Evolutionary conservation across 106 monocot species (phyloP).

Genomic region (Allium sativum): DNA sequence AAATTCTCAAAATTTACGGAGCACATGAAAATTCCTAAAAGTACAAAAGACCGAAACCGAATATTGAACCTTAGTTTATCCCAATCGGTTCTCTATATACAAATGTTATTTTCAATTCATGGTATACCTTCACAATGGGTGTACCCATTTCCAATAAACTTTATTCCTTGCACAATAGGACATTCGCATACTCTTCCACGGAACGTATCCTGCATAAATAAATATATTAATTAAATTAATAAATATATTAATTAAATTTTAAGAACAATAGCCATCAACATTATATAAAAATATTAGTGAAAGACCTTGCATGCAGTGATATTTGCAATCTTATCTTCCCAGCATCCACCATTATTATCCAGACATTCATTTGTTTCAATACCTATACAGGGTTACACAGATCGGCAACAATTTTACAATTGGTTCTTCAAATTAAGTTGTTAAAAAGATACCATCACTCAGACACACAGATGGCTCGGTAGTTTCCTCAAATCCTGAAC

Average conservation of each 20-base stretch:
- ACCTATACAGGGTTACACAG: slow-evolving; percentile 4
- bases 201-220: slow-evolving; percentile 38
- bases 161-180: slow-evolving; percentile 42
- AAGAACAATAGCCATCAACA: too few relatives aligned
- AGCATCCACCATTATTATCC: slow-evolving; percentile 65
- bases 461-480: slow-evolving; percentile 59
- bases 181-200: slow-evolving; percentile 58
- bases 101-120: neutral
- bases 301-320: slow-evolving; percentile 56
- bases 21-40: too few relatives aligned
- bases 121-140: slow-evolving; percentile 46
- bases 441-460: slow-evolving; percentile 16
- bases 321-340: slow-evolving; percentile 41
- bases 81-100: too few relatives aligned
- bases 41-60: too few relatives aligned
- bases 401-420: neutral
- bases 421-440: too few relatives aligned
- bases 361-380: slow-evolving; percentile 58
- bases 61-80: too few relatives aligned
- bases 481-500: slow-evolving; percentile 50
- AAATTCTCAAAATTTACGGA: too few relatives aligned
- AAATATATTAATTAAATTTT: neutral
- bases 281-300: neutral
- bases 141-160: slow-evolving; percentile 50
- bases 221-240: neutral